A percentile compares a stretch with the other conserved stretches of the same genome.
Conservation (phyloP, 2,329 filamentous ascomycete genomes). For the Trichoderma semiorbis region DNA sequence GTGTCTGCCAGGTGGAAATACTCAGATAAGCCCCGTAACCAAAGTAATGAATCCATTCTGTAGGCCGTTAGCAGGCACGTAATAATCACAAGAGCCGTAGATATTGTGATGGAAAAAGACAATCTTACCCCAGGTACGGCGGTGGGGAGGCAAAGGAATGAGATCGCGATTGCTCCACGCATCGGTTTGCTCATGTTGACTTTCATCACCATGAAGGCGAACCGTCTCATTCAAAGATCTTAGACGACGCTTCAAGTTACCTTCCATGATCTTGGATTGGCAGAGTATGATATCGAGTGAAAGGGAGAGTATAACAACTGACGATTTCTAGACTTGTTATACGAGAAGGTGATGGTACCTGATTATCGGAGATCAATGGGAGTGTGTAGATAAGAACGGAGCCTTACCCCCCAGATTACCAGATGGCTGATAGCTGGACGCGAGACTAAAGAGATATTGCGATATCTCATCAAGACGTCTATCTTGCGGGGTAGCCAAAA, state of each 20-base stretch:
- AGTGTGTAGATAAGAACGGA: background rate
- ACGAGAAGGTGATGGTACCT: background rate
- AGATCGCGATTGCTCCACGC: background rate
- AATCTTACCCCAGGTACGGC: background rate
- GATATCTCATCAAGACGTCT: background rate
- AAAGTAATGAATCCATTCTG: background rate
- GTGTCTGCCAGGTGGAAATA: background rate
- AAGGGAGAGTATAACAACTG: background rate
- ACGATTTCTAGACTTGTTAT: background rate
- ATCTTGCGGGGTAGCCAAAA: background rate
- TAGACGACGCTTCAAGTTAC: background rate
- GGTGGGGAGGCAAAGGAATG: background rate
- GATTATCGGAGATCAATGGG: background rate
- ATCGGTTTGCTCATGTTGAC: background rate
- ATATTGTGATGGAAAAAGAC: background rate
- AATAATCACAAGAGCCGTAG: rapidly evolving
- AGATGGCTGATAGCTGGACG: background rate
- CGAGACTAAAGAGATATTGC: background rate
- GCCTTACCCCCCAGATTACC: background rate
- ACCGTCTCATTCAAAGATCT: background rate
- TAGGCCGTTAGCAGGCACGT: background rate
- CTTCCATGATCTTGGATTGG: background rate
- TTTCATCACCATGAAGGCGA: background rate
- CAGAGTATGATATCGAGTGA: background rate
- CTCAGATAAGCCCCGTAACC: background rate